phyloP scores from a whole-genome alignment of 106 monocot species.

The Allium cepa region DNA sequence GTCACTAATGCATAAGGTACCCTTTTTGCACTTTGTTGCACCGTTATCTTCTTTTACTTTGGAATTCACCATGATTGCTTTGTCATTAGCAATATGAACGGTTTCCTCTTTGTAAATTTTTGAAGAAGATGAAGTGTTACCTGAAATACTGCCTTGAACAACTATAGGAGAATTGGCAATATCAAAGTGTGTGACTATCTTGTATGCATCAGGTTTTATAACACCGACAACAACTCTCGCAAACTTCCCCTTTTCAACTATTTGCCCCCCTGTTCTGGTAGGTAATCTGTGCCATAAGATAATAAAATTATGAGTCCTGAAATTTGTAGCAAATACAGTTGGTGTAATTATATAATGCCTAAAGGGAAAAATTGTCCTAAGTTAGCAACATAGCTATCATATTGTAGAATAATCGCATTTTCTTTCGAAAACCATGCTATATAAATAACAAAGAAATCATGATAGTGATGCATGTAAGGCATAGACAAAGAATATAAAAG shows the following conservation, averaged over 20 bases:
- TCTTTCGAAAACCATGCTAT: neutral
- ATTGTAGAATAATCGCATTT: neutral
- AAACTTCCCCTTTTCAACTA: neutral
- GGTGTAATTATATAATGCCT: neutral
- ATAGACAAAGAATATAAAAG: no score
- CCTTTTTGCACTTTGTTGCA: no score
- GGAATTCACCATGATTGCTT: neutral
- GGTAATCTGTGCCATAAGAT: neutral
- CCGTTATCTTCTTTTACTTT: no score
- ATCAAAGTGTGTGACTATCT: neutral
- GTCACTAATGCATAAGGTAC: no score
- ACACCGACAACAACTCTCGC: neutral
- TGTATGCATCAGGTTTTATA: neutral
- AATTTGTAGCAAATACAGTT: neutral
- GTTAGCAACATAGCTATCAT: neutral
- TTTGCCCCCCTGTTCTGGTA: slow-evolving; percentile 1
- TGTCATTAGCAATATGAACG: neutral
- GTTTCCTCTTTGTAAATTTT: neutral
- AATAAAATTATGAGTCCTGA: neutral
- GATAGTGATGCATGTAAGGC: no score
- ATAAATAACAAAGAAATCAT: no score
- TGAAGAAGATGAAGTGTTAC: no score
- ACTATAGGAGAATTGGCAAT: no score
- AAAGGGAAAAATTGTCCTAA: no score
- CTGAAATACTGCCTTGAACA: no score